Evolutionary conservation across 768 basidiomycete species (phyloP).

Genomic region (Gautieria morchelliformis): DNA sequence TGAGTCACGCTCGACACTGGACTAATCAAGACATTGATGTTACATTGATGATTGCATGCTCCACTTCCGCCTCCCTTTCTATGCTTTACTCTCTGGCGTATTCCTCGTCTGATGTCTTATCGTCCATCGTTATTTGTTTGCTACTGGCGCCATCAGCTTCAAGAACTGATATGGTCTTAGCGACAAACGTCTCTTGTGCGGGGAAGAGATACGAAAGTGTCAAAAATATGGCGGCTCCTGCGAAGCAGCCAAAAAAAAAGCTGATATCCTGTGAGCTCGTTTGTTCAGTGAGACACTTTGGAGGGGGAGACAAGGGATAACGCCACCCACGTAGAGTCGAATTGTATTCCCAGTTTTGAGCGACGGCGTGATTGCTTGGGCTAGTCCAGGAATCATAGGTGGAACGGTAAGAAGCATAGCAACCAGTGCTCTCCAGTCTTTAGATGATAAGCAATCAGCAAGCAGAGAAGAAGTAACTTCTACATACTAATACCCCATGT

Average conservation of each 20-base stretch:
- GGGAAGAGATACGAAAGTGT: conserved; percentile 28
- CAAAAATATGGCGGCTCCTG: conserved; percentile 25
- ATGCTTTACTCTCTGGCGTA: neutral
- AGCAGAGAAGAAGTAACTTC: conserved; percentile 18
- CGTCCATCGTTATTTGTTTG: neutral
- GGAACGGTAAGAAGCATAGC: conserved; percentile 60
- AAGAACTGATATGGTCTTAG: conserved; percentile 15
- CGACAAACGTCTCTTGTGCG: conserved; percentile 27
- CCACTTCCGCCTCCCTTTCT: too few species aligned
- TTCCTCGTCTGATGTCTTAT: neutral
- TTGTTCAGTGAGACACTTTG: neutral
- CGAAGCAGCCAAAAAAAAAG: conserved; percentile 19
- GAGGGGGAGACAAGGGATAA: neutral
- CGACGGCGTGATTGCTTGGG: conserved; percentile 58
- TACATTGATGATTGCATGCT: too few species aligned
- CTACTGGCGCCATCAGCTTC: neutral
- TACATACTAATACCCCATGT: conserved; percentile 51
- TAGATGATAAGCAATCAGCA: neutral
- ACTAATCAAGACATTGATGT: too few species aligned
- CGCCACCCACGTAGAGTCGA: conserved; percentile 46
- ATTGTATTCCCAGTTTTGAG: conserved; percentile 50
- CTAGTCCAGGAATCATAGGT: conserved; percentile 69
- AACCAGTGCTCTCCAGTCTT: conserved; percentile 64
- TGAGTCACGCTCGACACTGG: too few species aligned
- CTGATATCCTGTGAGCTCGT: neutral